Evolutionary conservation across 2,329 filamentous ascomycete species (phyloP).

Genomic region (Herpotrichia juniperi): DNA sequence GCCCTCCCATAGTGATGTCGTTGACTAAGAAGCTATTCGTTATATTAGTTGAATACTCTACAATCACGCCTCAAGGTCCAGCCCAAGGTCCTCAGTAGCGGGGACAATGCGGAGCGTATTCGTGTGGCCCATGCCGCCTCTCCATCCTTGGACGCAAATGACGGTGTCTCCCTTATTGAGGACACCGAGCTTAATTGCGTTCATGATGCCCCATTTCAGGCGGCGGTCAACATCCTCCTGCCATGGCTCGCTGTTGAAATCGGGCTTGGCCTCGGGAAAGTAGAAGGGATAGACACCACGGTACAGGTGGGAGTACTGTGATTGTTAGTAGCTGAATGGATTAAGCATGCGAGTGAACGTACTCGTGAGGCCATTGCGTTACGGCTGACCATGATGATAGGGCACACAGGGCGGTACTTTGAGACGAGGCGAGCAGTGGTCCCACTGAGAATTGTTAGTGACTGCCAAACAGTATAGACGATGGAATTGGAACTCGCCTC

Average conservation of each 20-base stretch:
- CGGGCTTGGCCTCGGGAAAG: slow-evolving; percentile 91
- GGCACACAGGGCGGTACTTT: slow-evolving; percentile 98
- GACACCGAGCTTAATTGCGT: slow-evolving; percentile 82
- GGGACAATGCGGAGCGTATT: slow-evolving; percentile 71
- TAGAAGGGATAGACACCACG: slow-evolving; percentile 98
- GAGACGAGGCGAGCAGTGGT: slow-evolving; percentile 93
- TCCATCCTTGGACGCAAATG: slow-evolving; percentile 88
- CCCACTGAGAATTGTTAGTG: slow-evolving; percentile 62
- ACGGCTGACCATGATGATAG: slow-evolving; percentile 98
- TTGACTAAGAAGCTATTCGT: slow-evolving; percentile 12
- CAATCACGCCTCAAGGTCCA: slow-evolving; percentile 53
- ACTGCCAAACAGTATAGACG: background rate
- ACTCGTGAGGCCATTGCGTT: slow-evolving; percentile 78
- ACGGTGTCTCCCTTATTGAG: slow-evolving; percentile 75
- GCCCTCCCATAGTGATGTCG: background rate
- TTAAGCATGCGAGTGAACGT: slow-evolving; percentile 35
- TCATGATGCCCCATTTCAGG: slow-evolving; percentile 93
- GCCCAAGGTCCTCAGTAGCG: slow-evolving; percentile 56
- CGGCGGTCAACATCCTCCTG: slow-evolving; percentile 98
- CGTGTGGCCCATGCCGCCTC: slow-evolving; percentile 89
- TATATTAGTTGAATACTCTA: slow-evolving; percentile 14
- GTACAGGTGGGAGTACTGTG: slow-evolving; percentile 85
- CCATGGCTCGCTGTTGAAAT: slow-evolving; percentile 93
- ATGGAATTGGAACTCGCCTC: slow-evolving; percentile 59
- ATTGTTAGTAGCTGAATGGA: slow-evolving; percentile 18